Conservation (phyloP, 2,329 filamentous ascomycete species). For the Diaporthe vexans region DNA sequence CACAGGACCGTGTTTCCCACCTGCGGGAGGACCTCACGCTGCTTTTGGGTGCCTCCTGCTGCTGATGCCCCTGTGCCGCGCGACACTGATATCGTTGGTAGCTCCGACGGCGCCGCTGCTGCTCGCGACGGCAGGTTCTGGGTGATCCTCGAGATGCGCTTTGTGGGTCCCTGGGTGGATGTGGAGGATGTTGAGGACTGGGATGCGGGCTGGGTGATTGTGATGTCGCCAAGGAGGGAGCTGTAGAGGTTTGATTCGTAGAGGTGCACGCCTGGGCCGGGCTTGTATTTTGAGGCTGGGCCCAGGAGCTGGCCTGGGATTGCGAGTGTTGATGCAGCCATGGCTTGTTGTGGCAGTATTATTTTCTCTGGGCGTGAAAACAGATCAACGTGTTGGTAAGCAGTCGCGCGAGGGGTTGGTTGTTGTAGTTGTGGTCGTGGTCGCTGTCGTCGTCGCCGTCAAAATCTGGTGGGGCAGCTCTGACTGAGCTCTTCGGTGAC, state of each 20-base stretch:
- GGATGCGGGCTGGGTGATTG: constrained; percentile 63
- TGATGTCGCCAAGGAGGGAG: constrained; percentile 83
- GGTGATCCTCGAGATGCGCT: constrained; percentile 72
- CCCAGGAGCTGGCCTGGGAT: constrained; percentile 89
- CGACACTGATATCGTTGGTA: constrained; percentile 70
- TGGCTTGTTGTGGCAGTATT: neutral
- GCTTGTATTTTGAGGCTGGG: constrained; percentile 72
- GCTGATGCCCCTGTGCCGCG: constrained; percentile 45
- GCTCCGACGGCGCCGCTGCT: constrained; percentile 56
- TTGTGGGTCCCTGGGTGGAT: constrained; percentile 58
- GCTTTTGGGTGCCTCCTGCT: constrained; percentile 51
- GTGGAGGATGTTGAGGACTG: neutral
- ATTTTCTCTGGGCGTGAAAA: neutral
- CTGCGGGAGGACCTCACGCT: constrained; percentile 82
- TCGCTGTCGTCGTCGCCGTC: neutral
- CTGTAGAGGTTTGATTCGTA: constrained; percentile 81
- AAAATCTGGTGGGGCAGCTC: constrained; percentile 19
- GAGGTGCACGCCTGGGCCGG: constrained; percentile 89
- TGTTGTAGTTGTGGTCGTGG: neutral
- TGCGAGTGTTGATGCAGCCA: constrained; percentile 62
- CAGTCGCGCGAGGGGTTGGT: neutral
- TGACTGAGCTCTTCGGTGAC: constrained; percentile 15
- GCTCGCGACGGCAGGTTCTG: constrained; percentile 28
- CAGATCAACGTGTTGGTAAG: neutral
- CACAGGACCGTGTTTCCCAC: constrained; percentile 87